Percentiles rank a stretch among this genome's conserved stretches.
phyloP scores from a whole-genome alignment of 345 rosid genomes.

The Citrus hindsii region DNA sequence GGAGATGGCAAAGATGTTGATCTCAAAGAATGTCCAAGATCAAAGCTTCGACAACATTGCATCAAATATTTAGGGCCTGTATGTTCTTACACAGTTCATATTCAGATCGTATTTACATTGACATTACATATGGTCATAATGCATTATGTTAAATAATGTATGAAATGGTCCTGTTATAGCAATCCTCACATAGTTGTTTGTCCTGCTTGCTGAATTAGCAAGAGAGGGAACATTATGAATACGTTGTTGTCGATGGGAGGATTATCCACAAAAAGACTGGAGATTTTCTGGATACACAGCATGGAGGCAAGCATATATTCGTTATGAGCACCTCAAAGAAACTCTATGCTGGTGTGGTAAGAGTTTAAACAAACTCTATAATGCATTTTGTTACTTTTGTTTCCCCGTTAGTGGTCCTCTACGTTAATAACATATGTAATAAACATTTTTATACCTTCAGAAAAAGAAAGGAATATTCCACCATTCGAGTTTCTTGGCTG shows the following conservation, averaged over 20 bases:
- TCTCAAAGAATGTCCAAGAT: conserved; percentile 58
- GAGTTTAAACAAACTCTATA: conserved; percentile 14
- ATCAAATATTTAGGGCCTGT: conserved; percentile 94
- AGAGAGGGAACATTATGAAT: conserved; percentile 86
- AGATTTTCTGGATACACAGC: conserved; percentile 47
- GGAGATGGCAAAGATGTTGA: conserved; percentile 84
- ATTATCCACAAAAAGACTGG: conserved; percentile 59
- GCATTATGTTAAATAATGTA: background rate
- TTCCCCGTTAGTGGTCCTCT: background rate
- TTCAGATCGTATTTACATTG: background rate
- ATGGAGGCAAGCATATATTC: conserved; percentile 71
- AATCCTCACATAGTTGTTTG: background rate
- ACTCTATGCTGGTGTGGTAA: conserved; percentile 74
- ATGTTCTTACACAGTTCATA: conserved; percentile 21
- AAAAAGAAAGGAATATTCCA: conserved; percentile 93
- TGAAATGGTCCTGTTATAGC: background rate
- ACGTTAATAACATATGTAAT: background rate
- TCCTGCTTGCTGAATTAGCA: conserved; percentile 45
- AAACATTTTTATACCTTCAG: conserved; percentile 29
- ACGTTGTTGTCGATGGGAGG: conserved; percentile 54
- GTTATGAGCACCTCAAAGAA: conserved; percentile 80
- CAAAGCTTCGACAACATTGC: conserved; percentile 70
- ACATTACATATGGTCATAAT: background rate
- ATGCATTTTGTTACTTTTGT: background rate
- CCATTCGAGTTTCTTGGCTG: conserved; percentile 96